Percentiles rank a stretch among this genome's conserved stretches.
phyloP scores from a whole-genome alignment of 2,329 filamentous ascomycete species.

The Bipolaris victoriae region DNA sequence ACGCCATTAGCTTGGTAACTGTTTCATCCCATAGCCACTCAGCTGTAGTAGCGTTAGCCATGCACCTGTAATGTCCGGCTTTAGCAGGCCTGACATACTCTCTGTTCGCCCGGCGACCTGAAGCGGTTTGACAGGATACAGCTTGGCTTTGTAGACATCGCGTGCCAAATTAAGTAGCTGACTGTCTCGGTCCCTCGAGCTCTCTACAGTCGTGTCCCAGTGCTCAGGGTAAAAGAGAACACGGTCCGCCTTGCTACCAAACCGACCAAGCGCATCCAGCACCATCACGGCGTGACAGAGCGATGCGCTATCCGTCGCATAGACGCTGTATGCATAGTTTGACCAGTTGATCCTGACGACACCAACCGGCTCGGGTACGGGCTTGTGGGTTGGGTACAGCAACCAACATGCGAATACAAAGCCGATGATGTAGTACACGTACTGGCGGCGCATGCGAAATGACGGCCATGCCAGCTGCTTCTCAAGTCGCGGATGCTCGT shows the following conservation, averaged over 20 bases:
- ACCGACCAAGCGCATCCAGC: conserved; percentile 51
- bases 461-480: conserved; percentile 20
- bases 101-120: conserved; percentile 42
- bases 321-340: conserved; percentile 52
- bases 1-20: conserved; percentile 72
- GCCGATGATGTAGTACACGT: conserved; percentile 34
- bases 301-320: conserved; percentile 51
- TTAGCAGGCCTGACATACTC: conserved; percentile 31
- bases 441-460: conserved; percentile 38
- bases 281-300: conserved; percentile 55
- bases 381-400: conserved; percentile 27
- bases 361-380: conserved; percentile 12
- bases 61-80: conserved; percentile 14
- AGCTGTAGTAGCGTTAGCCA: conserved; percentile 35
- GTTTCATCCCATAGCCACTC: conserved; percentile 64
- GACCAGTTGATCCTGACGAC: conserved; percentile 44
- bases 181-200: conserved; percentile 47
- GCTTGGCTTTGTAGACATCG: conserved; percentile 57
- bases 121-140: conserved; percentile 56
- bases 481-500: conserved; percentile 43
- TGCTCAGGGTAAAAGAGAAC: conserved; percentile 54
- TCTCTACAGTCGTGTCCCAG: conserved; percentile 43
- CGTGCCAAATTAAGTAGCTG: conserved; percentile 58
- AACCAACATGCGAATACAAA: conserved; percentile 40
- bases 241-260: conserved; percentile 54